Base-by-base conservation (phyloP, 2,329 filamentous ascomycete species). In the Aspergillus hiratsukae region DNA sequence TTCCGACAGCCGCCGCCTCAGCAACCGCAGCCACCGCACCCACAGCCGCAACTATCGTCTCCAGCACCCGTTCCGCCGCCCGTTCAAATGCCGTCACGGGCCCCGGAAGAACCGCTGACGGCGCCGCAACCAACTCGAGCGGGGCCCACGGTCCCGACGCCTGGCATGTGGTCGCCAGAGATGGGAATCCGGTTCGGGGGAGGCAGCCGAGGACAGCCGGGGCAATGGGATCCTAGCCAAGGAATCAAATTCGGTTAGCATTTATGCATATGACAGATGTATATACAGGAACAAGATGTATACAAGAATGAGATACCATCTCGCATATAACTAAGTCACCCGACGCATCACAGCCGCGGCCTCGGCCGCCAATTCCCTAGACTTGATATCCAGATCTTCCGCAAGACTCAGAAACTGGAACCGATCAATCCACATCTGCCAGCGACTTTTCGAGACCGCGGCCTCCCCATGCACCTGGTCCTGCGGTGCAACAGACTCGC, bases 141-240 rank as follows among this genome's bases (percentile, higher is more conserved):
- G 46, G 61, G 68, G 29, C 83, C 86, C 19, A 81, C 87, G 62
- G 75, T 83, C 67, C 66, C 74, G 50, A 65, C 78, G 59, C 72
- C 81, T 64, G 75, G 82, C 6, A 85, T 89, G 70, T 96, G 91
- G 91, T 87, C 84, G 54, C 90, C 91, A 0, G 86, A 87, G 2
- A 87, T 90, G 80, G 89, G 88, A 0, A 94, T 96, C 65, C 87
- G 86, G 56, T 96, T 96, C 72, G 84, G 83, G 1, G 31, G 31
- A 37, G 31, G 14, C 19, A 62, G 48, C 23, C 48, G 54, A 3
- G 51, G 58, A 41, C 61, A 58, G 31, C 60, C 70, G 21, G 78
- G 80, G 37, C 81, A 78, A 1, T 88, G 85, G 85, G 83, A 87
- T 62, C 82, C 83, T 1, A 80, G 70, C 46, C 76, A 78, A 41